Evolutionary conservation across 768 basidiomycete genomes (phyloP).

Genomic region (Tylopilus plumbeoviolaceoides): DNA sequence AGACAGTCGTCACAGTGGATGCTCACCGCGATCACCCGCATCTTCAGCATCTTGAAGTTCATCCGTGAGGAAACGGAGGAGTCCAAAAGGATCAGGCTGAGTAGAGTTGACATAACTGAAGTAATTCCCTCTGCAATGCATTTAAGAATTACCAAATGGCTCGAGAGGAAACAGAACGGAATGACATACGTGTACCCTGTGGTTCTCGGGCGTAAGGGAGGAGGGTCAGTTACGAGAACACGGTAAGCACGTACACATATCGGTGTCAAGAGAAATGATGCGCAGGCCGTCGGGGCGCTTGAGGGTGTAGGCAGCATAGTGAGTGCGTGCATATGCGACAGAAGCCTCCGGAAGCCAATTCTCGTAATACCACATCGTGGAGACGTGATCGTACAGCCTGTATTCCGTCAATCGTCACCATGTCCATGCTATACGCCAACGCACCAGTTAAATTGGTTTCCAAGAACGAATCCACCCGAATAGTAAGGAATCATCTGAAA

Average conservation of each 20-base stretch:
- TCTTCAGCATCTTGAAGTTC: conserved; percentile 54
- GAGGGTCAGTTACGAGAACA: conserved; percentile 23
- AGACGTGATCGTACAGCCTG: conserved; percentile 50
- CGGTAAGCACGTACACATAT: conserved; percentile 39
- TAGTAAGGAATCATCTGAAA: conserved; percentile 38
- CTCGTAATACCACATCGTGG: conserved; percentile 43
- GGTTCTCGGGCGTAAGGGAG: not conserved
- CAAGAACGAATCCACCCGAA: conserved; percentile 29
- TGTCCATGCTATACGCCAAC: not conserved
- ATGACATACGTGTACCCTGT: conserved; percentile 32
- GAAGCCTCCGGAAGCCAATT: conserved; percentile 14
- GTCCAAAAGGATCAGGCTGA: conserved; percentile 43
- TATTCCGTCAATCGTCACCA: not conserved
- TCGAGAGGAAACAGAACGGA: not conserved
- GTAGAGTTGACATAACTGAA: conserved; percentile 48
- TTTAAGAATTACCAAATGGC: not conserved
- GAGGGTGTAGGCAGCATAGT: conserved; percentile 45
- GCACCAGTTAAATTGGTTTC: conserved; percentile 41
- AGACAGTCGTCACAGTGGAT: not conserved
- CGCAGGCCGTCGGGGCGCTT: conserved; percentile 41
- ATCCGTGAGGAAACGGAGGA: conserved; percentile 47
- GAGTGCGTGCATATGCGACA: conserved; percentile 37
- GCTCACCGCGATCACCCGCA: conserved; percentile 39
- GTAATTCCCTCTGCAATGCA: conserved; percentile 35
- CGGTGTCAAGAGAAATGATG: conserved; percentile 40